Base-by-base conservation (phyloP, 2,329 filamentous ascomycete genomes). In the Beauveria sp. region DNA sequence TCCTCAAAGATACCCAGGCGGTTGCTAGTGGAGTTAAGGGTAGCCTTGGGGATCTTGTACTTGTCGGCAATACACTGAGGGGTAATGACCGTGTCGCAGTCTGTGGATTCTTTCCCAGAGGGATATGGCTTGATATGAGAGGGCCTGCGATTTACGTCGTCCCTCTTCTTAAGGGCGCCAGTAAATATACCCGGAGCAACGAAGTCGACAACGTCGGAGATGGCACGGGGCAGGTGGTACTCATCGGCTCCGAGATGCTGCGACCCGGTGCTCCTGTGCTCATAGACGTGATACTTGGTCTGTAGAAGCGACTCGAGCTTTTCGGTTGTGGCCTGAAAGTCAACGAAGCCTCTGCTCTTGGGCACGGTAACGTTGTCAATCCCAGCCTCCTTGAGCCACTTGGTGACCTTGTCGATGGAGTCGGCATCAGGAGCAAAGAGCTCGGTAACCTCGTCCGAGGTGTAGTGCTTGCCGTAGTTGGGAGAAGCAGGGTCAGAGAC, bases 31-130 rank as follows among this genome's bases (percentile, higher is more conserved):
- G 69, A 65, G n/a, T 24, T 45, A 1, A 22, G n/a, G 6, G 38
- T 31, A 18, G 26, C 54, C 18, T 38, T n/a, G 24, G 74, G 72
- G 54, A 79, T 73, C 50, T 73, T 71, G 66, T 79, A 79, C 40
- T 80, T 70, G 2, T 79, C 75, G 40, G 76, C 74, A 43, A 83
- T 73, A 65, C 83, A 86, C 46, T 77, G 76, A 0, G 82, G 80
- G 1, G 82, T 85, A 65, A 86, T 84, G 67, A 80, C 77, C 12
- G 72, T 71, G 64, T 82, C 78, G 67, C 84, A 87, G 38, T 43
- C 20, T 10, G 34, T 24, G 8, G 45, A 7, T 5, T 48, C 9
- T 7, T 38, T 24, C 1, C 42, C 45, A 1, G 45, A 18, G 43
- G 45, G 45, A 18, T 24, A 40, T 4, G 31, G 34, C 45, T 28